A percentile compares a stretch with the other conserved stretches of the same genome.
phyloP scores from a whole-genome alignment of 257 asterid genomes.

The Plantago major region DNA sequence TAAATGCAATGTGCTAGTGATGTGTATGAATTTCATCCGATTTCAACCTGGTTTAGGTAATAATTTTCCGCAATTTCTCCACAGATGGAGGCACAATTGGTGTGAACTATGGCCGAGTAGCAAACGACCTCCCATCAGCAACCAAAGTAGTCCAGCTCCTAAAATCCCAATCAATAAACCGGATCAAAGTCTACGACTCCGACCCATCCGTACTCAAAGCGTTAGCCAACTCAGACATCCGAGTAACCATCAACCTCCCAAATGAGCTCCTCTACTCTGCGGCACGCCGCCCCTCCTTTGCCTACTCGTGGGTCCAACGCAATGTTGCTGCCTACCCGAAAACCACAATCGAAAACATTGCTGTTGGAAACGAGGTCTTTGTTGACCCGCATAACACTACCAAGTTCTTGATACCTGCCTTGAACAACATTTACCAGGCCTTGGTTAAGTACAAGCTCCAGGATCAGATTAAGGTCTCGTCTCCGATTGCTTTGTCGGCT shows the following conservation, averaged over 20 bases:
- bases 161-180: slow-evolving; percentile 58
- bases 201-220: slow-evolving; percentile 83
- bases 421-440: slow-evolving; percentile 65
- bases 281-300: slow-evolving; percentile 64
- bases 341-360: slow-evolving; percentile 72
- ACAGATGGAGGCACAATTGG: slow-evolving; percentile 59
- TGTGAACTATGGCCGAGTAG: slow-evolving; percentile 80
- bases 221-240: slow-evolving; percentile 62
- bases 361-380: slow-evolving; percentile 92
- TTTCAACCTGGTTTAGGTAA: not conserved
- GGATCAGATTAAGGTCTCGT: slow-evolving; percentile 49
- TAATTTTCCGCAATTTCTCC: not conserved
- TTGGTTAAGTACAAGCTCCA: slow-evolving; percentile 51
- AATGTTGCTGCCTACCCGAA: slow-evolving; percentile 68
- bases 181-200: slow-evolving; percentile 78
- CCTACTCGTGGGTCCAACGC: slow-evolving; percentile 51
- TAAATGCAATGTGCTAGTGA: no score
- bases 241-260: slow-evolving; percentile 73
- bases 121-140: slow-evolving; percentile 84
- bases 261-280: slow-evolving; percentile 72
- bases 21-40: no score
- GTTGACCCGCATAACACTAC: slow-evolving; percentile 76
- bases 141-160: slow-evolving; percentile 53
- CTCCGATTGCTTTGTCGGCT: slow-evolving; percentile 81
- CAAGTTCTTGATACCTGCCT: slow-evolving; percentile 59